Evolutionary conservation across 1,284 basidiomycete genomes (phyloP).

Genomic region (Spongispora temasekensis): DNA sequence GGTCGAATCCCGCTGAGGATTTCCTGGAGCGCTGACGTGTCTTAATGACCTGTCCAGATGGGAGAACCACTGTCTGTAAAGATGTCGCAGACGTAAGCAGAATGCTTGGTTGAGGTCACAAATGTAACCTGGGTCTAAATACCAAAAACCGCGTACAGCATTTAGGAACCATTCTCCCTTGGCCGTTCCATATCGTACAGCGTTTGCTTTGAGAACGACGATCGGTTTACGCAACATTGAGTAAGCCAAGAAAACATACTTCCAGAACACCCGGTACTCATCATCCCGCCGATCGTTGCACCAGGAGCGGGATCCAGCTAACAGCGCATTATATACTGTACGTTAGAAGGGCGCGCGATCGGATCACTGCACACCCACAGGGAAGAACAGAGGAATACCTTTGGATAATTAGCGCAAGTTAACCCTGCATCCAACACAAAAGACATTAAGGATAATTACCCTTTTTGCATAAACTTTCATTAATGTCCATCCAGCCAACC

Average conservation of each 20-base stretch:
- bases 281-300: constrained; percentile 92
- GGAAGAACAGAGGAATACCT: constrained; percentile 85
- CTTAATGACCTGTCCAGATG: constrained; percentile 91
- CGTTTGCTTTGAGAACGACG: constrained; percentile 60
- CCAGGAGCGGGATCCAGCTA: constrained; percentile 77
- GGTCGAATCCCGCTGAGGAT: constrained; percentile 89
- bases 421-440: not conserved
- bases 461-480: constrained; percentile 68
- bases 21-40: constrained; percentile 86
- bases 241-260: constrained; percentile 45
- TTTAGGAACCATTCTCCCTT: constrained; percentile 87
- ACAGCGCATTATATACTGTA: not conserved
- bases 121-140: not conserved
- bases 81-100: constrained; percentile 3
- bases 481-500: constrained; percentile 84
- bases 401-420: not conserved
- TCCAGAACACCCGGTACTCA: constrained; percentile 80
- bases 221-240: constrained; percentile 3
- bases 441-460: constrained; percentile 36
- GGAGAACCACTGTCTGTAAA: constrained; percentile 80
- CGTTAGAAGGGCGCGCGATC: too few relatives aligned
- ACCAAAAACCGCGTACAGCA: constrained; percentile 44
- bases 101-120: not conserved
- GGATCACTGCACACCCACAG: constrained; percentile 48
- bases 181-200: constrained; percentile 86